Evolutionary conservation across 345 rosid genomes (phyloP).

Genomic region (Pelargonium nanum): DNA sequence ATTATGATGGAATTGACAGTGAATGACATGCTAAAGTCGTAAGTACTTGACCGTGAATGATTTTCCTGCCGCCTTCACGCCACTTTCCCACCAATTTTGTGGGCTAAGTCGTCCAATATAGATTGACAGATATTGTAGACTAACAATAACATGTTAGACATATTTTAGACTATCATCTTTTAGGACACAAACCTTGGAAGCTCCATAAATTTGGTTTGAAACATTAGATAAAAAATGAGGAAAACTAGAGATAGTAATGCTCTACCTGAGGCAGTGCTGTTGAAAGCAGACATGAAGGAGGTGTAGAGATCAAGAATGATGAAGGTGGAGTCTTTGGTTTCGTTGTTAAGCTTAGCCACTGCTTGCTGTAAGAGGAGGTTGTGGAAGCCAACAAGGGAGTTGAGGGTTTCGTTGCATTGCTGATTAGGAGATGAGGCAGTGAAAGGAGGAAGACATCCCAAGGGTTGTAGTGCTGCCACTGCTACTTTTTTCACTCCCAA

Average conservation of each 20-base stretch:
- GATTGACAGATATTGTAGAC: too few species aligned
- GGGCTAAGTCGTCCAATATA: too few species aligned
- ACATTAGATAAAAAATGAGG: too few species aligned
- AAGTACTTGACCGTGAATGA: too few species aligned
- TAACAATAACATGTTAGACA: too few species aligned
- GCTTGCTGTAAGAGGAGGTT: conserved; percentile 38
- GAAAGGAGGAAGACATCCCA: conserved; percentile 62
- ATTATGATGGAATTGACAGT: too few species aligned
- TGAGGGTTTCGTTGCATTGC: conserved; percentile 36
- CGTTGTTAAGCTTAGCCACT: conserved; percentile 34
- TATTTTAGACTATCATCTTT: too few species aligned
- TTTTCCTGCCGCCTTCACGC: too few species aligned
- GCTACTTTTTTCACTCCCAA: conserved; percentile 53
- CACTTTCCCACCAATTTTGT: too few species aligned
- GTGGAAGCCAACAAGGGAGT: conserved; percentile 37
- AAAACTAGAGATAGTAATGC: not conserved
- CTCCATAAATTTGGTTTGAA: not conserved
- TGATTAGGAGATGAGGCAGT: conserved; percentile 28
- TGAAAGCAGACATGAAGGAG: conserved; percentile 44
- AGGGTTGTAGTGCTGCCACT: conserved; percentile 41
- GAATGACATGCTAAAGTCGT: too few species aligned
- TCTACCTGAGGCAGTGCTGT: conserved; percentile 23
- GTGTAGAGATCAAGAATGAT: conserved; percentile 44
- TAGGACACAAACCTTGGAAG: too few species aligned
- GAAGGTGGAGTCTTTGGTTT: conserved; percentile 28